Evolutionary conservation across 176 grass and related monocot species (phyloP), one percentile per base, ranked within the genome.

Genomic region (Aegilops tauschii): DNA sequence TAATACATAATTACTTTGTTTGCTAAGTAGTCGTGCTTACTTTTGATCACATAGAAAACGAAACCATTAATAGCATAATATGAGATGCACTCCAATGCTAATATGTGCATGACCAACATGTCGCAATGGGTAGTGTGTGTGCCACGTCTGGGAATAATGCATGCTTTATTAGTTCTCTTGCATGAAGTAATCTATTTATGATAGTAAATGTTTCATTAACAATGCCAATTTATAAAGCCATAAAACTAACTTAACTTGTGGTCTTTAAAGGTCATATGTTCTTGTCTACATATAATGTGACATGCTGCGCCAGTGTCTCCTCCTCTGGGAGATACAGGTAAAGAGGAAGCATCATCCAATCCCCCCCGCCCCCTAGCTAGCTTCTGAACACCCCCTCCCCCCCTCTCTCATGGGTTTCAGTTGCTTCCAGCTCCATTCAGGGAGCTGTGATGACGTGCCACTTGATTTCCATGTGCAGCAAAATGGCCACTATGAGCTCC

Each of bases 361-460:
- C 68, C 30, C 30, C 30, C 30, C 30, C 30, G 30, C 14, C 80
- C 34, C 63, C 64, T 75, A 9, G 12, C 52, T 64, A 58, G 52
- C 31, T 85, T 82, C 52, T 72, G 63, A 88, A 86, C 76, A 30
- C 30, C 30, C 30, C 30, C 30, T 2, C 30, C 30, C 30, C 30
- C 14, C 6, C 77, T 52, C 39, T 3, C 4, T 52, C 71, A 93
- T 93, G 91, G 88, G 87, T 87, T 85, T 90, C 28, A 54, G 78
- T 32, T 90, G 56, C 85, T 90, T 87, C 69, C 85, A 93, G 52
- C 76, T 72, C 32, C 62, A 42, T 59, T n/a, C 49, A 17, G 81
- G 76, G 59, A 61, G 17, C 37, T 87, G 67, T 39, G 76, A 58
- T 78, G 83, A 31, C 77, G 13, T 85, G 70, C 52, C 81, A 18